phyloP scores from a whole-genome alignment of 2,329 filamentous ascomycete genomes.

The Pseudogymnoascus sp. region DNA sequence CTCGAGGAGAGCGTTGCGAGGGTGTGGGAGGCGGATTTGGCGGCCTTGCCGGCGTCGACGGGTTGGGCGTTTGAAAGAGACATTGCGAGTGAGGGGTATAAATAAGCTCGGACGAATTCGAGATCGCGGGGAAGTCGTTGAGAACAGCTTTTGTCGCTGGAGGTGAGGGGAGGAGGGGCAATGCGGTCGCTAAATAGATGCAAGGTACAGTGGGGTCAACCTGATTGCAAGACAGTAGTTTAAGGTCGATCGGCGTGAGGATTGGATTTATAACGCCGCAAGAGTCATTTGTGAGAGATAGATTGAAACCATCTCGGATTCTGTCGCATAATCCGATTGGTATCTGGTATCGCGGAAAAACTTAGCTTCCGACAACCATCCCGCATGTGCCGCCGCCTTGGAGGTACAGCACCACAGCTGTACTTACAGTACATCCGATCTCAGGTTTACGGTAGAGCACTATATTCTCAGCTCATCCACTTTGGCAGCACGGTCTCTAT shows the following conservation, averaged over 20 bases:
- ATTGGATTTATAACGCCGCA: not conserved
- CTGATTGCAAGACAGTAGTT: not conserved
- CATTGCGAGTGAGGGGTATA: constrained; percentile 44
- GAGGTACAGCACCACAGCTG: not conserved
- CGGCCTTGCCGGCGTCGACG: constrained; percentile 65
- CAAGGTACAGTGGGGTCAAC: not conserved
- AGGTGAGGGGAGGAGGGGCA: not conserved
- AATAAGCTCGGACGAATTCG: constrained; percentile 9
- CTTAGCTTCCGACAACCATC: not conserved
- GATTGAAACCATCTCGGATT: not conserved
- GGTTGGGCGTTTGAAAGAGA: constrained; percentile 83
- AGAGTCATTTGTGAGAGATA: constrained; percentile 4
- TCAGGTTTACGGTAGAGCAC: not conserved
- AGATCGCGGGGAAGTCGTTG: constrained; percentile 12
- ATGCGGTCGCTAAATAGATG: not conserved
- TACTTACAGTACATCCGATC: not conserved
- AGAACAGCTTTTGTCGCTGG: constrained; percentile 9
- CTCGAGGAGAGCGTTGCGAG: constrained; percentile 70
- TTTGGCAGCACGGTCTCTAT: not conserved
- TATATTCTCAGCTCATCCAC: not conserved
- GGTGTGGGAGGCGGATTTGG: constrained; percentile 72
- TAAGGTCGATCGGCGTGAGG: not conserved
- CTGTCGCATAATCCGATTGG: not conserved
- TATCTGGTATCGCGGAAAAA: not conserved
- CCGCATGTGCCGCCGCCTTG: not conserved